A percentile compares a stretch with the other conserved stretches of the same genome.
phyloP scores from a whole-genome alignment of 441 rosid species.

The Pelargonium citronellum region DNA sequence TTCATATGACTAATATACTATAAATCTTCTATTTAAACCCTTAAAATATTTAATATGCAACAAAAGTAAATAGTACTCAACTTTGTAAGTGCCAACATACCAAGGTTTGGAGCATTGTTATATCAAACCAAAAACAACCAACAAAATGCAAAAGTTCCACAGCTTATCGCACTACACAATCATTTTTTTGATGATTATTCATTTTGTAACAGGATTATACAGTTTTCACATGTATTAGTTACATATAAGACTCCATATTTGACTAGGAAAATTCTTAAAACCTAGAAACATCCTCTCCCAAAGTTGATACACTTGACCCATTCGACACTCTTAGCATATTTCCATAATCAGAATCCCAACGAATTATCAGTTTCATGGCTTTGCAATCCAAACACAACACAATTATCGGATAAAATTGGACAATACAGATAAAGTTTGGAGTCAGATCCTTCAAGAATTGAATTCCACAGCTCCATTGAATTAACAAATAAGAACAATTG shows the following conservation, averaged over 20 bases:
- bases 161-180: too few relatives aligned
- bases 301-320: not conserved
- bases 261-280: not conserved
- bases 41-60: not conserved
- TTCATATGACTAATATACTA: not conserved
- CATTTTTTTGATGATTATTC: too few relatives aligned
- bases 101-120: not conserved
- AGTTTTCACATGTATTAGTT: not conserved
- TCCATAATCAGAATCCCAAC: not conserved
- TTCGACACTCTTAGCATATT: not conserved
- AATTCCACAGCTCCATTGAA: not conserved
- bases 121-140: not conserved
- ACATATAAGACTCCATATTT: not conserved
- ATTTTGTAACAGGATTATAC: too few relatives aligned
- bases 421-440: not conserved
- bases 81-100: not conserved
- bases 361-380: not conserved
- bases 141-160: too few relatives aligned
- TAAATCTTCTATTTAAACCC: not conserved
- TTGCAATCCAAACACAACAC: too few relatives aligned
- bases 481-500: not conserved
- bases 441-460: not conserved
- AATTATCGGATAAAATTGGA: too few relatives aligned
- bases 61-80: not conserved
- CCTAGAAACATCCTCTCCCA: not conserved